Base-by-base conservation (phyloP, 2,329 filamentous ascomycete genomes). In the Harringtonia aguacate region DNA sequence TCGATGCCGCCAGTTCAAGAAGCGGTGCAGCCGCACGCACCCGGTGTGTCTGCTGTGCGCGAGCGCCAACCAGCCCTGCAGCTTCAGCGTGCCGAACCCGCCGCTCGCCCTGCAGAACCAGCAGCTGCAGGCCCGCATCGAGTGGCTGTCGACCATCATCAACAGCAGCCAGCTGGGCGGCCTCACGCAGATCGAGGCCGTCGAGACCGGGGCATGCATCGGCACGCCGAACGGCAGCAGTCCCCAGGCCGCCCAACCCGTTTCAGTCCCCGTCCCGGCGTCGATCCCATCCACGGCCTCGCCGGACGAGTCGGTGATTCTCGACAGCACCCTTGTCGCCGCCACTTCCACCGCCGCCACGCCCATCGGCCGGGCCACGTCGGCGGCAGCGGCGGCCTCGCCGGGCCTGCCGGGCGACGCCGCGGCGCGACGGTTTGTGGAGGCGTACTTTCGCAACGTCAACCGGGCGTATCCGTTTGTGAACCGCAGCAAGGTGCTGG, bases 371-470 rank as follows among this genome's bases (percentile, higher is more conserved):
- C 24, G 7, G 6, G 24, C 6, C 7, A 27, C 24, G 6, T 10
- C 10, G 7, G 24, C 10, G 7, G 24, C 24, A 6, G 15, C 31
- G 31, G 14, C 14, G 31, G 8, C 14, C n/a, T 38, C 15, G 13
- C 49, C 58, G 20, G 41, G 49, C 7, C 48, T 64, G 46, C 43
- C 55, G 13, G 21, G 45, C 22, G 46, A 57, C 39, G 46, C 48
- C 1, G 41, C 52, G 30, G 52, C 55, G 2, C 41, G 41, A 2
- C 28, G 45, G 12, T 64, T 66, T 21, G 59, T 66, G 8, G 62
- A 69, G 43, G 66, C 67, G n/a, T 70, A 68, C 52, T 68, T 69
- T 43, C 60, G 63, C 15, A 64, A 69, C 44, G 64, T 69, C 18
- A 64, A 70, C 46, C 56, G 65, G 4, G 65, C 65, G 2, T 70